Conservation (phyloP, 2,329 filamentous ascomycete species). For the Pseudogymnoascus sp. region DNA sequence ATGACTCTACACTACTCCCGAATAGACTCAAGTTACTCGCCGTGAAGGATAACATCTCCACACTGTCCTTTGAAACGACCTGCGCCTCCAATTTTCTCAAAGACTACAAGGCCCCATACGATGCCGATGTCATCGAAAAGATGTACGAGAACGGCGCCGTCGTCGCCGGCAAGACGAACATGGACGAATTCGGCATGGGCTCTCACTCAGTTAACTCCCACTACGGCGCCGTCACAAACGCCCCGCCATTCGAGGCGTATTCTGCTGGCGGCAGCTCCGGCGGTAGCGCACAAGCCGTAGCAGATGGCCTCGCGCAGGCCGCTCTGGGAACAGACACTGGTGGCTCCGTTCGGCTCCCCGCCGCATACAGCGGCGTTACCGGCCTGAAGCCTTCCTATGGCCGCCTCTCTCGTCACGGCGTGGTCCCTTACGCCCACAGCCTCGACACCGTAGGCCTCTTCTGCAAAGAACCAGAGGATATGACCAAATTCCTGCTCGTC, state of each 20-base stretch:
- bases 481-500: slow-evolving; percentile 25
- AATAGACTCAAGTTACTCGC: slow-evolving; percentile 24
- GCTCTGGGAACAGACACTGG: slow-evolving; percentile 88
- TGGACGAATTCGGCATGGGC: slow-evolving; percentile 96
- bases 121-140: slow-evolving; percentile 69
- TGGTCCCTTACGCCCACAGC: slow-evolving; percentile 66
- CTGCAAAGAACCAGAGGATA: slow-evolving; percentile 32
- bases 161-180: slow-evolving; percentile 74
- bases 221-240: slow-evolving; percentile 51
- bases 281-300: slow-evolving; percentile 82
- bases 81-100: slow-evolving; percentile 70
- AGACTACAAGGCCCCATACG: slow-evolving; percentile 66
- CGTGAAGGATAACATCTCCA: slow-evolving; percentile 73
- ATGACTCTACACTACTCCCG: background rate
- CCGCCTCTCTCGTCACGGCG: slow-evolving; percentile 57
- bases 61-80: slow-evolving; percentile 59
- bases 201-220: slow-evolving; percentile 66
- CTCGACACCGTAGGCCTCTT: slow-evolving; percentile 65
- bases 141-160: slow-evolving; percentile 55
- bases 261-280: slow-evolving; percentile 88
- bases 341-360: slow-evolving; percentile 61
- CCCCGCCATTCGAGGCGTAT: slow-evolving; percentile 31
- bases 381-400: slow-evolving; percentile 71
- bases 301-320: slow-evolving; percentile 45
- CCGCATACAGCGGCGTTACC: slow-evolving; percentile 59